Base-by-base conservation (phyloP, 306 rosid genomes). In the Mimosa pudica region DNA sequence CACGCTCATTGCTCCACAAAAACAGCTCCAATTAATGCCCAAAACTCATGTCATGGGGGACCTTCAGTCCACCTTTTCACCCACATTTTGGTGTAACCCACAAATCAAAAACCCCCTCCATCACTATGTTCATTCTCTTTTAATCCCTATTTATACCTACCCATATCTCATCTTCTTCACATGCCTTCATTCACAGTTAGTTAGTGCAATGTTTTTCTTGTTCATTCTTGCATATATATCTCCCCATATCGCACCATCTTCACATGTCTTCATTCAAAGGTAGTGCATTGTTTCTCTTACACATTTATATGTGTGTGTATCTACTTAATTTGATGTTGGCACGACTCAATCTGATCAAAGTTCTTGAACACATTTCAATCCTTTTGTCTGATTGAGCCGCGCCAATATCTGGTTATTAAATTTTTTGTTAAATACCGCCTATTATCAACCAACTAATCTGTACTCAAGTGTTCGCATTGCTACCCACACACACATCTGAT, bases 331-430 rank as follows among this genome's bases (percentile, higher is more conserved):
- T 80, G 84, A 83, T 79, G 84, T 86, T 86, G 88, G 83, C 88
- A 69, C 49, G 85, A 76, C 78, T 86, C 89, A 86, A 83, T 86
- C 83, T 81, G 38, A 88, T 82, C 74, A 83, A 81, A 88, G 70
- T 30, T 85, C 85, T 79, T 70, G 42, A 0, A 70, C 7, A 58
- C 5, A 46, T 81, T 18, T 46, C 74, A 75, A 79, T 79, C 8
- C 60, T 83, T 88, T 85, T 41, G 70, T 88, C 41, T 85, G 89
- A 85, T 85, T 85, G 87, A 85, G 86, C 70, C 87, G 77, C 66
- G 89, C 85, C 89, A 85, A 81, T 80, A 88, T 88, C 89, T 24
- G 30, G 30, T 24, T 24, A 24, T 24, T 24, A 24, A 24, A 24
- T 24, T 24, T 24, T 24, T 24, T 24, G 30, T 24, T 24, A 0